Conservation (phyloP, 768 basidiomycete species). For the Boletus huronensis region DNA sequence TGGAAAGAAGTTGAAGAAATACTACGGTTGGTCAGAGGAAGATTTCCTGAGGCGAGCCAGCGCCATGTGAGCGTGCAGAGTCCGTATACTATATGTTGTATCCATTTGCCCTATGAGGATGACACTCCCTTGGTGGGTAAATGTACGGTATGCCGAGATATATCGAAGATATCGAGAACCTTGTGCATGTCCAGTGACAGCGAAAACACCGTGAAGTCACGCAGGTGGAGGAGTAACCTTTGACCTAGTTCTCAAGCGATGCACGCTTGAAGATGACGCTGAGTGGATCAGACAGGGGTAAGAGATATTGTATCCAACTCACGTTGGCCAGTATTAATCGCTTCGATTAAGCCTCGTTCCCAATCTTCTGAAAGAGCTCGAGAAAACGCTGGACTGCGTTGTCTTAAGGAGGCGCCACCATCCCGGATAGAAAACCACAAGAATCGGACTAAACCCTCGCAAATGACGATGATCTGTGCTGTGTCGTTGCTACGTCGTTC, state of each 20-base stretch:
- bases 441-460: constrained; percentile 22
- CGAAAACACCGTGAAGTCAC: not conserved
- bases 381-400: constrained; percentile 15
- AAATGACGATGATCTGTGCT: constrained; percentile 24
- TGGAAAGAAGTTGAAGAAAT: constrained; percentile 53
- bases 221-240: not conserved
- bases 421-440: constrained; percentile 32
- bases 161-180: not conserved
- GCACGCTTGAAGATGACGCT: constrained; percentile 1
- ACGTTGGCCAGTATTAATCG: constrained; percentile 22
- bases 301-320: constrained; percentile 7
- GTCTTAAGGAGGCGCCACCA: constrained; percentile 21
- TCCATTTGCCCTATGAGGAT: not conserved
- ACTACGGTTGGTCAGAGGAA: constrained; percentile 64
- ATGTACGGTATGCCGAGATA: not conserved
- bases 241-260: not conserved
- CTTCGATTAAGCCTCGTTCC: constrained; percentile 10
- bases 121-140: not conserved
- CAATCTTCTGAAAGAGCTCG: constrained; percentile 18
- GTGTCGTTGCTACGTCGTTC: constrained; percentile 27
- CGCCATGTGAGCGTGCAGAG: not conserved
- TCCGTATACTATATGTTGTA: not conserved
- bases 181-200: not conserved
- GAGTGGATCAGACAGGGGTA: not conserved
- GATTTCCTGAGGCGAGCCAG: constrained; percentile 33